Percentiles rank a stretch among this genome's conserved stretches.
Conservation (phyloP, 192 early-diverging fungal genomes). For the Coemansia sp. region DNA sequence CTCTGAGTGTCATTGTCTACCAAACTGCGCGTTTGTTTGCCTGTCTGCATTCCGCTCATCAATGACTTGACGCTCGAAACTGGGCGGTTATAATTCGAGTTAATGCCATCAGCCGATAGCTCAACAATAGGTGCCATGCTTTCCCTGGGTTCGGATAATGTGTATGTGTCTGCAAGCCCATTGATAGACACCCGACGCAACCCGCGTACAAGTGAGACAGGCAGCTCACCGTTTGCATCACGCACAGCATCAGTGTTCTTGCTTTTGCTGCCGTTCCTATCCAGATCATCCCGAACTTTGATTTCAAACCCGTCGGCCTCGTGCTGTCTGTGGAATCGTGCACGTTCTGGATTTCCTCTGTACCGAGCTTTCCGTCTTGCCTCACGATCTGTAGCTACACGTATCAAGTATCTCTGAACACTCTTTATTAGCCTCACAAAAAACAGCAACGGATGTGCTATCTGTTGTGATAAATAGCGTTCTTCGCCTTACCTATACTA, state of each 20-base stretch:
- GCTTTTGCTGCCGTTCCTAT: neutral
- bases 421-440: neutral
- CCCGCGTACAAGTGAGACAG: neutral
- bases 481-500: neutral
- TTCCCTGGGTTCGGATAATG: neutral
- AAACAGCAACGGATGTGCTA: neutral
- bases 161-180: neutral
- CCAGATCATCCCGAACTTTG: conserved; percentile 12
- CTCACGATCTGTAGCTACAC: conserved; percentile 20
- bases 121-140: neutral
- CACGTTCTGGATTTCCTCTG: conserved; percentile 48
- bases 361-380: conserved; percentile 42
- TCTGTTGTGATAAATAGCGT: neutral
- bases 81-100: neutral
- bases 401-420: neutral
- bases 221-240: neutral
- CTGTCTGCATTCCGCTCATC: neutral
- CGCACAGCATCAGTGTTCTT: neutral
- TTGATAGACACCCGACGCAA: conserved; percentile 9
- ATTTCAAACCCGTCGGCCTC: conserved; percentile 32
- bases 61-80: neutral
- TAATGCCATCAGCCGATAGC: neutral
- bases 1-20: neutral
- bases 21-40: neutral
- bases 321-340: conserved; percentile 35